These are phyloP conservation scores for Chrysopogon serrulatus DNA, from an alignment of 176 grass and related monocot species.

Conservation along the genomic window DNA sequence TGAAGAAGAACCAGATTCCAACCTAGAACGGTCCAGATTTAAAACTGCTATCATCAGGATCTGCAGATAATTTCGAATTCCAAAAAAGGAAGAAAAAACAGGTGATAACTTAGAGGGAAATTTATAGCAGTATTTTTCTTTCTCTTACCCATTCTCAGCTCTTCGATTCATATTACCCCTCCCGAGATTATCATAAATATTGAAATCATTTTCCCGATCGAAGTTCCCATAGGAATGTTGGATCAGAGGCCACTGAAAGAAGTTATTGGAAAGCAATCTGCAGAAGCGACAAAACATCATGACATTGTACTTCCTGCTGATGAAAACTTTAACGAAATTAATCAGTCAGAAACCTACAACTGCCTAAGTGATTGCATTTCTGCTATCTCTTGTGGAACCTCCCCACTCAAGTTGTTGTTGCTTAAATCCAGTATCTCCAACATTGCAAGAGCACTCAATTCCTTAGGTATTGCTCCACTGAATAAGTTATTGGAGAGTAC, in stretches of 20 bases:
- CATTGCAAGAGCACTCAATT: constrained; percentile 59
- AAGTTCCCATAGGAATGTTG: constrained; percentile 41
- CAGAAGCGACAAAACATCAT: constrained; percentile 6
- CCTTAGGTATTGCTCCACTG: constrained; percentile 69
- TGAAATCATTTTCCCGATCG: constrained; percentile 48
- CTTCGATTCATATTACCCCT: constrained; percentile 46
- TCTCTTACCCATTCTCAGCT: constrained; percentile 59
- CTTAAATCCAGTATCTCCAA: constrained; percentile 90
- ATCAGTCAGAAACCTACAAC: constrained; percentile 57
- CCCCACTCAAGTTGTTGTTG: constrained; percentile 70
- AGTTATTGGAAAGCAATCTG: constrained; percentile 91
- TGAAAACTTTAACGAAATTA: neutral
- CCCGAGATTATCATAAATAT: constrained; percentile 37
- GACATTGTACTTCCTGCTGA: neutral
- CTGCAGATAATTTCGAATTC: constrained; percentile 9
- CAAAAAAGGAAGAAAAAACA: neutral
- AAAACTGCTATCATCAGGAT: constrained; percentile 21
- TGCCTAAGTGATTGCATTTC: constrained; percentile 85
- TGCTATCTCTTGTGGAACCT: constrained; percentile 75
- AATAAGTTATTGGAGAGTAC: constrained; percentile 79
- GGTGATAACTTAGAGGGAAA: neutral
- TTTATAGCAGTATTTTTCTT: neutral
- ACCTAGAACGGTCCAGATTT: constrained; percentile 42
- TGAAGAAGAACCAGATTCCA: constrained; percentile 38
- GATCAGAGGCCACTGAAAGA: constrained; percentile 47